These are phyloP conservation scores for Pilobolus umbonatus DNA, from an alignment of 192 early-diverging fungal species.

Conservation along the genomic window DNA sequence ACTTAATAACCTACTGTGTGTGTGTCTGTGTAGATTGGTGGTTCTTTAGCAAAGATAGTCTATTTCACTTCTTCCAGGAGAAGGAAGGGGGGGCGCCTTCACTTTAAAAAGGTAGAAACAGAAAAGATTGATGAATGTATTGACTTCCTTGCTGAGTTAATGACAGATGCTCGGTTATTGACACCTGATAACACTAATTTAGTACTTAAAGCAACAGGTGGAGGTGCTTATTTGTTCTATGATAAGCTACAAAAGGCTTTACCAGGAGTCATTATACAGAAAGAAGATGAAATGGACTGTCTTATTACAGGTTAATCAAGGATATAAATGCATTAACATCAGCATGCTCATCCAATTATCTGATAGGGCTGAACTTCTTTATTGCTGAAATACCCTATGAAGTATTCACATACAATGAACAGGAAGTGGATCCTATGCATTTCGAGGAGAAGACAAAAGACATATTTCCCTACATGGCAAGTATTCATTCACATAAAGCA, in stretches of 20 bases:
- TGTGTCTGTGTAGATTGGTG: constrained; percentile 52
- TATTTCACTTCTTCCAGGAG: constrained; percentile 50
- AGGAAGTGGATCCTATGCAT: constrained; percentile 58
- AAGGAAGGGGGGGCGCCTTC: constrained; percentile 77
- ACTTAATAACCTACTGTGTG: neutral
- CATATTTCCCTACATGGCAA: constrained; percentile 85
- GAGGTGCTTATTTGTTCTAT: constrained; percentile 80
- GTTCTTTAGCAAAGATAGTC: constrained; percentile 72
- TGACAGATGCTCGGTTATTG: constrained; percentile 38
- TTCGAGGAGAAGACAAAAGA: constrained; percentile 53
- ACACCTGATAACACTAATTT: constrained; percentile 33
- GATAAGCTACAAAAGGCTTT: constrained; percentile 40
- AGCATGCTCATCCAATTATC: neutral
- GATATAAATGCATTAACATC: neutral
- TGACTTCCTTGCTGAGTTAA: constrained; percentile 68
- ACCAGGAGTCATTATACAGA: constrained; percentile 66
- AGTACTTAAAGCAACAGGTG: constrained; percentile 82
- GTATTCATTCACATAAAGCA: constrained; percentile 42
- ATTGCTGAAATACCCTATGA: constrained; percentile 90
- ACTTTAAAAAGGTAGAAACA: constrained; percentile 93
- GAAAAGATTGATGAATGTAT: constrained; percentile 87
- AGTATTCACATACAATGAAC: constrained; percentile 87
- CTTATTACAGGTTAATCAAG: constrained; percentile 53
- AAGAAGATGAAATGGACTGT: constrained; percentile 95
- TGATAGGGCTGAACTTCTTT: constrained; percentile 81